phyloP scores from a whole-genome alignment of 2,329 filamentous ascomycete genomes.

The Shiraia sp. region DNA sequence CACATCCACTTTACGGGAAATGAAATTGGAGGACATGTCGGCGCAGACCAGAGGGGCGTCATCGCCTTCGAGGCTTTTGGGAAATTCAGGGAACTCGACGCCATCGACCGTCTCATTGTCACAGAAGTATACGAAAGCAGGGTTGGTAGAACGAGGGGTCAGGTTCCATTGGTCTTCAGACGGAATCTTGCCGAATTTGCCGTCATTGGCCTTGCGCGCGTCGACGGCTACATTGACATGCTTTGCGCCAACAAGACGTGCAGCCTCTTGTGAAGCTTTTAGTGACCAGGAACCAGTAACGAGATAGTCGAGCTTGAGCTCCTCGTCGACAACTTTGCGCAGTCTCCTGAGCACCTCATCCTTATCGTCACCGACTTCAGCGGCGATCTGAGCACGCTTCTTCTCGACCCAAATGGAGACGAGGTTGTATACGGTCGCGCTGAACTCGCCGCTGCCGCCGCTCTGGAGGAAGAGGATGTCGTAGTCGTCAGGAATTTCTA shows the following conservation, averaged over 20 bases:
- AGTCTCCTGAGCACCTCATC: conserved; percentile 63
- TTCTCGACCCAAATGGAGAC: conserved; percentile 80
- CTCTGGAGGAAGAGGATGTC: conserved; percentile 87
- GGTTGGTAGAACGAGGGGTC: conserved; percentile 58
- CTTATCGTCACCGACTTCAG: conserved; percentile 59
- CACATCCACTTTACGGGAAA: conserved; percentile 77
- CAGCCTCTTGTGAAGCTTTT: conserved; percentile 85
- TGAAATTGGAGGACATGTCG: conserved; percentile 94
- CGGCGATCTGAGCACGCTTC: conserved; percentile 63
- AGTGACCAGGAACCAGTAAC: conserved; percentile 89
- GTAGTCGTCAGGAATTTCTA: conserved; percentile 84
- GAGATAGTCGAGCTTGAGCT: conserved; percentile 85
- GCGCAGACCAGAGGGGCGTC: conserved; percentile 76
- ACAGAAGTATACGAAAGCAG: conserved; percentile 83
- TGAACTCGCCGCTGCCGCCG: conserved; percentile 85
- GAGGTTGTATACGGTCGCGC: conserved; percentile 81
- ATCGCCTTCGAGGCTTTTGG: conserved; percentile 66
- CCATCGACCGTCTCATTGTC: conserved; percentile 95
- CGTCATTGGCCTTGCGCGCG: conserved; percentile 63
- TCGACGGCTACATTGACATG: conserved; percentile 81
- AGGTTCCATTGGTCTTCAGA: conserved; percentile 76
- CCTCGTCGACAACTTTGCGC: conserved; percentile 65
- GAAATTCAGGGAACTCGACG: conserved; percentile 81
- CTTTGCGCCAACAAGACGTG: conserved; percentile 74
- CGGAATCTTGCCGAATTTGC: conserved; percentile 86